Conservation (phyloP, 441 rosid species). For the Euphorbia corollata region DNA sequence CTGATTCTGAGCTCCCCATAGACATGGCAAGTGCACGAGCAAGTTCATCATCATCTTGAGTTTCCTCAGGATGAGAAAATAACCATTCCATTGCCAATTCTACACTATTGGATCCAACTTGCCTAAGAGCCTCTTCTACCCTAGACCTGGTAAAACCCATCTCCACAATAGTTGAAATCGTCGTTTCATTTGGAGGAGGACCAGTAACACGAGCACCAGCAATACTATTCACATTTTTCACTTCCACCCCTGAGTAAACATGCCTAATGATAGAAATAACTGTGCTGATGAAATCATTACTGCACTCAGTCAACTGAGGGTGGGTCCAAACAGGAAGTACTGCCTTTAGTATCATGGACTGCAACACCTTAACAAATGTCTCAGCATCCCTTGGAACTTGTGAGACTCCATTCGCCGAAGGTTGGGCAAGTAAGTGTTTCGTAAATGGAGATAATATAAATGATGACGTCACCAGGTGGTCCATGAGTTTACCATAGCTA, state of each 20-base stretch:
- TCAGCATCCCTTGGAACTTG: slow-evolving; percentile 87
- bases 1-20: slow-evolving; percentile 82
- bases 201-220: slow-evolving; percentile 60
- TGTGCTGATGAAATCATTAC: slow-evolving; percentile 65
- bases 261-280: slow-evolving; percentile 82
- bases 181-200: slow-evolving; percentile 84
- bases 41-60: slow-evolving; percentile 95
- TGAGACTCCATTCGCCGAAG: slow-evolving; percentile 52
- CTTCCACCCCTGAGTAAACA: slow-evolving; percentile 89
- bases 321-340: slow-evolving; percentile 94
- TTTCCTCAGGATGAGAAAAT: slow-evolving; percentile 88
- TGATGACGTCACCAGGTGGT: slow-evolving; percentile 90
- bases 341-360: slow-evolving; percentile 88
- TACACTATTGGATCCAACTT: slow-evolving; percentile 88
- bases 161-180: slow-evolving; percentile 91
- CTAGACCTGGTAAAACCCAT: slow-evolving; percentile 96
- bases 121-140: slow-evolving; percentile 98
- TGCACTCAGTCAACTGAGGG: slow-evolving; percentile 78
- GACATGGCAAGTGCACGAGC: slow-evolving; percentile 99
- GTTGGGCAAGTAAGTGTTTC: slow-evolving; percentile 78
- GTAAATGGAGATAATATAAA: slow-evolving; percentile 81
- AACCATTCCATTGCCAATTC: slow-evolving; percentile 99
- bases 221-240: slow-evolving; percentile 55
- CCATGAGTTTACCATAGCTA: slow-evolving; percentile 90
- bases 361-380: slow-evolving; percentile 84